A percentile compares a stretch with the other conserved stretches of the same genome.
Conservation (phyloP, 345 rosid species). For the Hibiscus syriacus region DNA sequence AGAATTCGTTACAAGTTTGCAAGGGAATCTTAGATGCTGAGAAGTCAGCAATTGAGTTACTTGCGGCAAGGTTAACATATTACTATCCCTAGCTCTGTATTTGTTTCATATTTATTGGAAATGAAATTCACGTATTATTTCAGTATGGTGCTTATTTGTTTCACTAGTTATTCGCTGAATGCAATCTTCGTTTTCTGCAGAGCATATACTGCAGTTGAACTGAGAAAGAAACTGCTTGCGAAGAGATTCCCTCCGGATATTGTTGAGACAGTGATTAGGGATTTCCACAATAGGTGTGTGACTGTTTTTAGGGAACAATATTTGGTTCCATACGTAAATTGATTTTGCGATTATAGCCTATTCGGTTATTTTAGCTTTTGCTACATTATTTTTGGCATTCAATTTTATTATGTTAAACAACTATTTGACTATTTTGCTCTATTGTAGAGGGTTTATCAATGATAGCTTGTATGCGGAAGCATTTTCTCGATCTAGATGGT, state of each 20-base stretch:
- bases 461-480: conserved; percentile 75
- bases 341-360: neutral
- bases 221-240: conserved; percentile 62
- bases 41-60: conserved; percentile 50
- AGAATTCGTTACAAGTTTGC: conserved; percentile 16
- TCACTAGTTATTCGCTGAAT: neutral
- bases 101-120: neutral
- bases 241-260: conserved; percentile 47
- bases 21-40: conserved; percentile 44
- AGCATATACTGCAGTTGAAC: conserved; percentile 60
- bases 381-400: neutral
- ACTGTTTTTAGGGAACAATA: conserved; percentile 3
- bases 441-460: conserved; percentile 64
- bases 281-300: conserved; percentile 49
- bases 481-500: conserved; percentile 70
- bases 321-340: neutral
- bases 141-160: neutral
- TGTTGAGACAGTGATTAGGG: conserved; percentile 41
- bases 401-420: neutral
- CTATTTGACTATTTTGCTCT: conserved; percentile 11
- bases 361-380: neutral
- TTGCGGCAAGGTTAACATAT: conserved; percentile 47
- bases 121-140: neutral
- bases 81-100: conserved; percentile 9
- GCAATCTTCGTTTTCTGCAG: conserved; percentile 21